Base-by-base conservation (phyloP, 148 eudicot species). In the Dianthus caryophyllus region DNA sequence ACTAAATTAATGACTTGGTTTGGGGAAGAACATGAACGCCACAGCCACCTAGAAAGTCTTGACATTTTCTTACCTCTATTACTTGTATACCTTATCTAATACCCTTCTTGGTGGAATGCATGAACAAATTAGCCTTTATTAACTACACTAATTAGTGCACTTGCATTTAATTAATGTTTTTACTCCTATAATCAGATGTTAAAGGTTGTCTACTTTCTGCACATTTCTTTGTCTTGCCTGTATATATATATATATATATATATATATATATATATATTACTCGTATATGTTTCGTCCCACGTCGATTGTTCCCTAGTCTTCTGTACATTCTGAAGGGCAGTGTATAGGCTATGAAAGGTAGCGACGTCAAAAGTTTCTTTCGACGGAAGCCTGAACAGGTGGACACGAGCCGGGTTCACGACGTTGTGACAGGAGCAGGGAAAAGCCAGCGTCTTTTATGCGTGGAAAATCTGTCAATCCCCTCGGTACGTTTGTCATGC, bases 381-480 rank as follows among this genome's bases (percentile, higher is more conserved):
- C 44, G 25, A 0, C 71, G 46, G 43, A 67, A 66, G 47, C 4
- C 20, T 1, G 43, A 33, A 51, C 16, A 41, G 14, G 55, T n/a
- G 25, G 64, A 61, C 77, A 60, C 38, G 29, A 52, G 43, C 63
- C 58, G 68, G 56, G 56, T 68, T 25, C 21, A 18, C 29, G 59
- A 53, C 12, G 69, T 51, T 14, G 49, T 51, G 57, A 67, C 67
- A 57, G 67, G 62, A 29, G 29, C 46, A 17, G 56, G 25, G 46
- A 68, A 73, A 58, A 68, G 3, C 51, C 81, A 77, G 62, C 27
- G 76, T 62, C 83, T 85, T 48, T 15, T 70, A 39, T 39, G 61
- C 60, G 77, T 71, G 38, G 89, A 77, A 47, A 75, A 80, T 62
- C 76, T 85, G 55, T 66, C 84, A 12, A 69, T 82, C 41, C 89